These are phyloP conservation scores for Dryadomyces quercivorus DNA, from an alignment of 2,329 filamentous ascomycete species.

Conservation along the genomic window DNA sequence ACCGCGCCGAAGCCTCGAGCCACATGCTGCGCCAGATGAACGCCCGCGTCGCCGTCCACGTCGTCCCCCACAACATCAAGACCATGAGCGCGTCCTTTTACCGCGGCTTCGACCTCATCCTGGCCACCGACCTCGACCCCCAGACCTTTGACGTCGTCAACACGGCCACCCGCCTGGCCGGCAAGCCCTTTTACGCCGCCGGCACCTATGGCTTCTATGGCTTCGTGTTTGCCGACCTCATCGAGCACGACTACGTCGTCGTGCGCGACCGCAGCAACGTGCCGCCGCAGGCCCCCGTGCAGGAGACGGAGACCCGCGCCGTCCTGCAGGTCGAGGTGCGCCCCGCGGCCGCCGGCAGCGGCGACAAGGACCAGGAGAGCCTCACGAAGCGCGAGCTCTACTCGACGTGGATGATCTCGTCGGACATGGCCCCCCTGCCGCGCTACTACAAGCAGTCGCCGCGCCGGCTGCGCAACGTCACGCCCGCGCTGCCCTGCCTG, in stretches of 20 bases:
- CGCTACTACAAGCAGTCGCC: slow-evolving; percentile 57
- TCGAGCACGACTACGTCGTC: slow-evolving; percentile 80
- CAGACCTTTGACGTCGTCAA: slow-evolving; percentile 68
- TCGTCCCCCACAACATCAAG: slow-evolving; percentile 56
- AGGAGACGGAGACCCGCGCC: slow-evolving; percentile 67
- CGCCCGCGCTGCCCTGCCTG: slow-evolving; percentile 72
- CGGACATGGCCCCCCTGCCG: slow-evolving; percentile 58
- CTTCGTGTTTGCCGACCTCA: slow-evolving; percentile 88
- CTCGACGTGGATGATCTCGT: slow-evolving; percentile 76
- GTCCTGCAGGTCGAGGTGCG: slow-evolving; percentile 33
- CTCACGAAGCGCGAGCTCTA: slow-evolving; percentile 90
- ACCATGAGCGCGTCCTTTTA: slow-evolving; percentile 65
- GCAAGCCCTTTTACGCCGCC: slow-evolving; percentile 78
- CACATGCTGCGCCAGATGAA: slow-evolving; percentile 77
- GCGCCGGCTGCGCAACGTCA: slow-evolving; percentile 63
- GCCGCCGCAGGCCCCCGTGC: slow-evolving; percentile 35
- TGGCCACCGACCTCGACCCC: slow-evolving; percentile 79
- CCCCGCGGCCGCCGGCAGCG: slow-evolving; percentile 43
- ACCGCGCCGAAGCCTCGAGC: slow-evolving; percentile 71
- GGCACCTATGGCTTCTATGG: slow-evolving; percentile 84
- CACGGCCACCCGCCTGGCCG: slow-evolving; percentile 67
- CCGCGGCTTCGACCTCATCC: slow-evolving; percentile 67
- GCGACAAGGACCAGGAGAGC: slow-evolving; percentile 39
- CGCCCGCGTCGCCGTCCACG: slow-evolving; percentile 66
- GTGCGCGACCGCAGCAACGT: slow-evolving; percentile 75